A percentile compares a stretch with the other conserved stretches of the same genome.
These are phyloP conservation scores for Geranium rotundifolium DNA, from an alignment of 345 rosid genomes.

Conservation along the genomic window DNA sequence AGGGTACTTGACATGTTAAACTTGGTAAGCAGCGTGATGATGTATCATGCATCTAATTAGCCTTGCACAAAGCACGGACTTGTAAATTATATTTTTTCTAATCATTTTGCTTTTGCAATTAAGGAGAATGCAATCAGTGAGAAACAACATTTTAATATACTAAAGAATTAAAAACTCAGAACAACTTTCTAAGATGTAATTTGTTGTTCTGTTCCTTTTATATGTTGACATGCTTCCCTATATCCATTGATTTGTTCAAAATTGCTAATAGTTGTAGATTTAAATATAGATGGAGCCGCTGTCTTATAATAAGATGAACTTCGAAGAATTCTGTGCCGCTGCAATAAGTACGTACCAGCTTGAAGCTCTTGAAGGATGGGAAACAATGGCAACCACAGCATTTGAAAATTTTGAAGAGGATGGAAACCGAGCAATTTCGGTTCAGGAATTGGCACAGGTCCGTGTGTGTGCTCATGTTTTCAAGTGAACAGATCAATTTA, in stretches of 20 bases:
- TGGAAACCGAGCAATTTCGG: constrained; percentile 68
- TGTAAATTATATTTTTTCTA: no score
- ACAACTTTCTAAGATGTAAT: neutral
- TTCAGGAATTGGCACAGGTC: constrained; percentile 75
- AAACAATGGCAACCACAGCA: constrained; percentile 51
- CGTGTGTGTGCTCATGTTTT: neutral
- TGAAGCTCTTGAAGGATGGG: constrained; percentile 87
- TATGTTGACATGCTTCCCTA: no score
- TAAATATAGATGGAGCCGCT: constrained; percentile 63
- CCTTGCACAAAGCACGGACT: no score
- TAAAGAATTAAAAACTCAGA: neutral
- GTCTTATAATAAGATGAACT: constrained; percentile 49
- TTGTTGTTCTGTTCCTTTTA: no score
- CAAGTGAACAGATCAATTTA: neutral
- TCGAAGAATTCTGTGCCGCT: constrained; percentile 93
- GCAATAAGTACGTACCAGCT: constrained; percentile 73
- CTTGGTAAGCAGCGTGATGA: constrained; percentile 31
- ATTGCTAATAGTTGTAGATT: constrained; percentile 4
- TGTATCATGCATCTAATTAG: neutral
- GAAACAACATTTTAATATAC: no score
- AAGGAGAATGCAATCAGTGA: no score
- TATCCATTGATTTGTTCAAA: neutral
- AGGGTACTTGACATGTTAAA: constrained; percentile 63
- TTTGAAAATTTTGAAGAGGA: constrained; percentile 75
- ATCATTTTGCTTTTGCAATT: no score